Evolutionary conservation across 139 green algal genomes (phyloP), one percentile per base, ranked within the genome.

Genomic region (Spirogloea muscicola): DNA sequence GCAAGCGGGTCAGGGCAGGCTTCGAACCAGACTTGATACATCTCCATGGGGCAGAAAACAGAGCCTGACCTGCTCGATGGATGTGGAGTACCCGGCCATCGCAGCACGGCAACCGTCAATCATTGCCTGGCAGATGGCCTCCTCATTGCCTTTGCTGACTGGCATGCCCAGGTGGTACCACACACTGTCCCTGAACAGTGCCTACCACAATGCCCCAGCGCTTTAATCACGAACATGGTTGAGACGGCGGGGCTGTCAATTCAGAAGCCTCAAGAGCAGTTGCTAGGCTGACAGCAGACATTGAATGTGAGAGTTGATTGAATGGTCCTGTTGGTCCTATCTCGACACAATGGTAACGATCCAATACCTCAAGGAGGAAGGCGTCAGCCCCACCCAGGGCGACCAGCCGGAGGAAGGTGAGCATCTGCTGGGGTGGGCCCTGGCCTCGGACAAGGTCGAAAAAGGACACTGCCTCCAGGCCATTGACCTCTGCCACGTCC

Each of bases 301-400:
- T n/a, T n/a, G n/a, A n/a, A n/a, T n/a, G n/a, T n/a, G n/a, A n/a
- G n/a, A n/a, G n/a, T n/a, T n/a, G n/a, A n/a, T n/a, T n/a, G n/a
- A n/a, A n/a, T n/a, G n/a, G n/a, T n/a, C n/a, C n/a, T n/a, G n/a
- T n/a, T n/a, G n/a, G n/a, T n/a, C n/a, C n/a, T n/a, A n/a, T n/a
- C n/a, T n/a, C n/a, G n/a, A n/a, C n/a, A n/a, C n/a, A n/a, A n/a
- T n/a, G n/a, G n/a, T n/a, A n/a, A n/a, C n/a, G n/a, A n/a, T n/a
- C n/a, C n/a, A n/a, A n/a, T 25, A 74, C 60, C 84, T 97, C 92
- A n/a, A 97, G 81, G 38, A 96, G 77, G 68, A 97, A 97, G 1
- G 84, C 80, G 80, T 97, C 92, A 0, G 52, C 25, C 34, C 77
- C 71, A 5, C 43, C 76, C 13, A 89, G 63, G 58, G 94, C 88